Percentiles rank a stretch among this genome's conserved stretches.
phyloP scores from a whole-genome alignment of 176 grass and related monocot species.

The Ensete ventricosum region DNA sequence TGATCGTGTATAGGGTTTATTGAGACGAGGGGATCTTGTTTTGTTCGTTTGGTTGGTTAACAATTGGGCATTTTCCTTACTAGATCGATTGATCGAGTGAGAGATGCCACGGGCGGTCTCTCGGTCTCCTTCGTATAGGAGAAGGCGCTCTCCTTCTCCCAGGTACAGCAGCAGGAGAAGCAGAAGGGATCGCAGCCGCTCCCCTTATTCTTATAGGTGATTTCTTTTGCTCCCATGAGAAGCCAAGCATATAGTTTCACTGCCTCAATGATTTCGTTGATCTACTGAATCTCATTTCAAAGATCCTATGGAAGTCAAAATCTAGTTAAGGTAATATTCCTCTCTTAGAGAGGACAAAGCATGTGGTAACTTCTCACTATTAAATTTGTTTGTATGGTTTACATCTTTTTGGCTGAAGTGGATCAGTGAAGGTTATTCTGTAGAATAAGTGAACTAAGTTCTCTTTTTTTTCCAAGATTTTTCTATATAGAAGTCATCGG shows the following conservation, averaged over 20 bases:
- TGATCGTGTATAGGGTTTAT: background rate
- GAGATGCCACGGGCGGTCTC: constrained; percentile 66
- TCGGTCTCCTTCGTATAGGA: constrained; percentile 50
- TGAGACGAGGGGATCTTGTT: background rate
- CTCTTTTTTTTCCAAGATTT: background rate
- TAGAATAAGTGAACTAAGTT: constrained; percentile 3
- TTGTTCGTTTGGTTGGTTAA: background rate
- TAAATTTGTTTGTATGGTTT: background rate
- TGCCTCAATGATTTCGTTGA: background rate
- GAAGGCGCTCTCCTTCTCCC: constrained; percentile 70
- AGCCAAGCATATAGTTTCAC: background rate
- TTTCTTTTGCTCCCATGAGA: constrained; percentile 18
- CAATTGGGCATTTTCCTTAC: background rate
- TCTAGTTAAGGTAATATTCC: background rate
- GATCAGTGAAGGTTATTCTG: constrained; percentile 39
- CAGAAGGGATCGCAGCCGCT: constrained; percentile 70
- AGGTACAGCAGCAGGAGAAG: constrained; percentile 40
- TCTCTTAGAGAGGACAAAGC: background rate
- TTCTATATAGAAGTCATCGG: background rate
- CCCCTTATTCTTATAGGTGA: constrained; percentile 97
- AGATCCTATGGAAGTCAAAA: background rate
- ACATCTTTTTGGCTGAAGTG: constrained; percentile 45
- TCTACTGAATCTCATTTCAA: background rate
- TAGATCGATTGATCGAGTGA: constrained; percentile 17
- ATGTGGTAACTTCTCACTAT: background rate